phyloP scores from a whole-genome alignment of 73 alveolate species.

The Blepharisma japonicum region DNA sequence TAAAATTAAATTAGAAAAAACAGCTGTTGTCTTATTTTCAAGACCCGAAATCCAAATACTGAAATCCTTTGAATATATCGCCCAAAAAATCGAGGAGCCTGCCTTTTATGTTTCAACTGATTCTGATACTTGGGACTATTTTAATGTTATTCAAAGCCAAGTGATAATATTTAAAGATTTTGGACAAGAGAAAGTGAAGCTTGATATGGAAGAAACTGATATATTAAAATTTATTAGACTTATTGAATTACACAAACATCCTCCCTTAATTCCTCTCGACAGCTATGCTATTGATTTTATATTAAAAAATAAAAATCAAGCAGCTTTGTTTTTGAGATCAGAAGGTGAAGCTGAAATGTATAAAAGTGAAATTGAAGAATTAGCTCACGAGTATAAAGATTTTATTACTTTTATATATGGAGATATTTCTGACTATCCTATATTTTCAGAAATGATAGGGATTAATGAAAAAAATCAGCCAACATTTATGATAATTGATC shows the following conservation, averaged over 20 bases:
- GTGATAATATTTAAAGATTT: conserved; percentile 75
- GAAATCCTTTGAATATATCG: conserved; percentile 16
- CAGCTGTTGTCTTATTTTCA: too few species aligned
- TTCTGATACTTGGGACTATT: conserved; percentile 38
- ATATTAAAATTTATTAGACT: conserved; percentile 50
- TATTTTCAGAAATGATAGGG: conserved; percentile 68
- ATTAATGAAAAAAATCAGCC: conserved; percentile 31
- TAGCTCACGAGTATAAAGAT: not conserved
- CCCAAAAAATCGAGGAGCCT: not conserved
- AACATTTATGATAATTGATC: conserved; percentile 44
- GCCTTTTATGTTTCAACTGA: not conserved
- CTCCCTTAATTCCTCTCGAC: conserved; percentile 80
- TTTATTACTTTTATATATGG: conserved; percentile 53
- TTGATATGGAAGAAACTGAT: conserved; percentile 51
- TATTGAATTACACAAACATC: conserved; percentile 63
- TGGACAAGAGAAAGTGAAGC: conserved; percentile 54
- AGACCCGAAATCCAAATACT: too few species aligned
- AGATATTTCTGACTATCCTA: conserved; percentile 52
- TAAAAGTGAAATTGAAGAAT: not conserved
- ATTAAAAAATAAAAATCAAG: conserved; percentile 79
- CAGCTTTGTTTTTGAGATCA: conserved; percentile 60
- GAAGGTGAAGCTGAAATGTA: not conserved
- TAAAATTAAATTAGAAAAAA: too few species aligned
- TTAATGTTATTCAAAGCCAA: conserved; percentile 39
- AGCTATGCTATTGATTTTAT: conserved; percentile 80